Evolutionary conservation across 176 grass and related monocot species (phyloP), one percentile per base, ranked within the genome.

Genomic region (Saccharum spontaneum): DNA sequence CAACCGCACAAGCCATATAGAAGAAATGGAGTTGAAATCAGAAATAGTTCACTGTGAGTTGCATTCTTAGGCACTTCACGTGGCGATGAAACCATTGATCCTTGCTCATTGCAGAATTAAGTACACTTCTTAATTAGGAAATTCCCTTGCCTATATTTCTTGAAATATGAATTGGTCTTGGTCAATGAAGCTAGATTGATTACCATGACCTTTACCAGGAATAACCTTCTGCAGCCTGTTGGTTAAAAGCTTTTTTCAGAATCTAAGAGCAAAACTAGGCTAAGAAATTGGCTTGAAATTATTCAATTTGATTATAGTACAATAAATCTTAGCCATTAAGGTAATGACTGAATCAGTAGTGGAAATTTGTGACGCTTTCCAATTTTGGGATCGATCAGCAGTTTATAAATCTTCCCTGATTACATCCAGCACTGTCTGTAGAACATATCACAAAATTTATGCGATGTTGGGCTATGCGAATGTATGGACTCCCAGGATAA

Each of bases 401-500:
- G 16, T 37, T 70, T 7, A 26, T 10, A 39, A 44, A 46, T 20
- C 8, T 50, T 69, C 16, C 8, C 78, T 60, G 17, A 75, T 67
- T 43, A 81, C 23, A 73, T 75, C 24, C n/a, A 71, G 64, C 43
- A 50, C 7, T 54, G 15, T 69, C 17, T 34, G 12, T 67, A 67
- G 59, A 52, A 48, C 52, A 62, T 71, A 36, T 11, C 5, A 61
- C 38, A 60, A 31, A 71, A 71, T 77, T 5, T 20, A 63, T 65
- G 1, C 39, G 34, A 13, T 78, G 24, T 12, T 33, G 71, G 63
- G 70, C 41, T 45, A 26, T 48, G 39, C 23, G 1, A 52, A 59
- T 88, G 60, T 37, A 26, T 61, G 79, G 44, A 71, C 39, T 77
- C 22, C 30, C 39, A 69, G 62, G 48, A 64, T 73, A 79, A 77